Evolutionary conservation across 345 rosid species (phyloP), one percentile per base, ranked within the genome.

Genomic region (Geranium rotundifolium): DNA sequence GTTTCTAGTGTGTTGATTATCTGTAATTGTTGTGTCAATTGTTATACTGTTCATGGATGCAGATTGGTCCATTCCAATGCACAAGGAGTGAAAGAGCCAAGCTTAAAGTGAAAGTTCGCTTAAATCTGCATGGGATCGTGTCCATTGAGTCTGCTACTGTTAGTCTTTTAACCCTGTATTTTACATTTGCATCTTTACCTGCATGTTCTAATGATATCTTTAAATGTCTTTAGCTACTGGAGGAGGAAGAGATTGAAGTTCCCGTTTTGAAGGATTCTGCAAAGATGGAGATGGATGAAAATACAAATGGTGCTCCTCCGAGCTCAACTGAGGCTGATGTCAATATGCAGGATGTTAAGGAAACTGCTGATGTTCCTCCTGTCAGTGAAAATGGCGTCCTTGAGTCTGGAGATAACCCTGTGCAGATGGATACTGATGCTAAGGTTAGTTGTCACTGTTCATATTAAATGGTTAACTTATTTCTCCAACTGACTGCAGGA

Each of bases 31-130:
- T 34, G 10, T 34, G 10, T 34, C 41, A 34, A 34, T 34, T 34
- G 65, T 5, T 2, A 68, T n/a, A 46, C 23, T 34, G 50, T 77
- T 73, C 19, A 27, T 59, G 14, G 29, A 12, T 70, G 71, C 77
- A 95, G 99, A 85, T 95, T 63, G 99, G 99, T 70, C 99, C 99
- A 63, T 88, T 95, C 82, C 99, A 85, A 71, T 78, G 85, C 60
- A 65, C 81, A 2, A 85, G 80, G 70, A 80, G 75, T 74, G 96
- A 93, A 57, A 73, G 88, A 63, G 87, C 97, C 37, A 95, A 95
- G 71, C 79, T 95, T 74, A 95, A 95, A 76, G 92, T 84, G 63
- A 95, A 90, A 75, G 97, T 70, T 69, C 90, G 99, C 49, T 58
- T 95, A 79, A 90, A 82, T 77, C 62, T 90, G 72, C 97, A 95